Evolutionary conservation across 2,329 filamentous ascomycete genomes (phyloP), one percentile per base, ranked within the genome.

Genomic region (Nemania bipapillata): DNA sequence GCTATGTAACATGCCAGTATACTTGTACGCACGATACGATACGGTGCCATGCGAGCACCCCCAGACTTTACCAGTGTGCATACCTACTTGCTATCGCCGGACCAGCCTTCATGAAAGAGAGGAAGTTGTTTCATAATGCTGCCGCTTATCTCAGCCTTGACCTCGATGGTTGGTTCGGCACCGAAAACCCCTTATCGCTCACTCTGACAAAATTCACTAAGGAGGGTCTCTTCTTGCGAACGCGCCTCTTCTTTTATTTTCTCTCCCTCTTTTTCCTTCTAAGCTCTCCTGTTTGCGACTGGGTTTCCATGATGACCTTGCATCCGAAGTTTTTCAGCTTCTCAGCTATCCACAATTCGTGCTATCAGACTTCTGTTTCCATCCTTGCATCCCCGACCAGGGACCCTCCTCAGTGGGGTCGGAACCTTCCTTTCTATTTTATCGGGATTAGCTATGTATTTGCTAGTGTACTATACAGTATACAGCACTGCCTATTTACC

Each of bases 331-430:
- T 45, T n/a, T 59, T 65, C 61, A 65, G 62, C 49, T 63, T 58
- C 65, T 65, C 66, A 66, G 66, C 67, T 55, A 56, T 63, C 55
- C 65, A 60, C 52, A 58, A 47, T 7, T 22, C 40, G 53, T 66
- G 30, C 32, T 24, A 69, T 72, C 66, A 65, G 63, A 67, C 56
- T 57, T 70, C 56, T 60, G 59, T 12, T n/a, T 32, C 50, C 66
- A 62, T 69, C 63, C 69, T 70, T 73, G 74, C 69, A 72, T 65
- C 64, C 58, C 66, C 4, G 66, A 69, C 72, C 61, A 68, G 73
- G 73, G 71, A 73, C 65, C 65, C 73, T 72, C 71, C 69, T 67
- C 28, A 70, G 73, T 75, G 74, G 70, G 68, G 66, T 49, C 65
- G 53, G 68, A 59, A 60, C 42, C 53, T 65, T 65, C 50, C 45